Evolutionary conservation across 257 asterid genomes (phyloP), one percentile per base, ranked within the genome.

Genomic region (Penstemon newberryi): DNA sequence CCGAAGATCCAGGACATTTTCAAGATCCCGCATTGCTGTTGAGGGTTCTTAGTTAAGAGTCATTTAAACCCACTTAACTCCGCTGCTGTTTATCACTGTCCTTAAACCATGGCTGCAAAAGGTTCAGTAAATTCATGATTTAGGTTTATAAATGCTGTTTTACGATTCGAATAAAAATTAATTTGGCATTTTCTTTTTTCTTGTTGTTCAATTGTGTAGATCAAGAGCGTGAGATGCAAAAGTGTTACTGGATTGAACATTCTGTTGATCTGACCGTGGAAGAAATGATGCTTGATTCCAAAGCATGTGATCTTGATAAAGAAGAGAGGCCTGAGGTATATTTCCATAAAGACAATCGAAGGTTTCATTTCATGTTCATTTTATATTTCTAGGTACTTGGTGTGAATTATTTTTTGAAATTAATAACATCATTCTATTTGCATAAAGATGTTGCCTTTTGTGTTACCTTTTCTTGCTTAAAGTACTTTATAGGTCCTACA

Each of bases 201-300:
- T 7, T 79, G 18, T 36, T 33, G 59, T 67, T 70, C 44, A 33
- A 63, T 60, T 72, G 19, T 75, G 49, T 62, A 87, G 96, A 70
- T 44, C 80, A 80, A 78, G 99, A 94, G 73, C 97, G 99, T 53
- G 87, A 89, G 82, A 60, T 91, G 60, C 97, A 91, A 45, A 94
- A 94, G 89, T 86, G 64, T 58, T 94, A 91, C 80, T 94, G 99
- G 99, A 59, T 81, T 8, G 97, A 94, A 71, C 99, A 94, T 63
- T 80, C 99, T 63, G 86, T 56, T 5, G 82, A 87, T 56, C 90
- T 89, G 7, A 86, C 90, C 5, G 72, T 94, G 68, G 99, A 94
- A 77, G 87, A 88, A 18, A 94, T 89, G 99, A 94, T 94, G 99
- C 97, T 91, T 68, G 99, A 91, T 65, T 91, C 99, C 64, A 86